Evolutionary conservation across 495 filamentous ascomycete species (phyloP).

Genomic region (Penicillium chermesinum): DNA sequence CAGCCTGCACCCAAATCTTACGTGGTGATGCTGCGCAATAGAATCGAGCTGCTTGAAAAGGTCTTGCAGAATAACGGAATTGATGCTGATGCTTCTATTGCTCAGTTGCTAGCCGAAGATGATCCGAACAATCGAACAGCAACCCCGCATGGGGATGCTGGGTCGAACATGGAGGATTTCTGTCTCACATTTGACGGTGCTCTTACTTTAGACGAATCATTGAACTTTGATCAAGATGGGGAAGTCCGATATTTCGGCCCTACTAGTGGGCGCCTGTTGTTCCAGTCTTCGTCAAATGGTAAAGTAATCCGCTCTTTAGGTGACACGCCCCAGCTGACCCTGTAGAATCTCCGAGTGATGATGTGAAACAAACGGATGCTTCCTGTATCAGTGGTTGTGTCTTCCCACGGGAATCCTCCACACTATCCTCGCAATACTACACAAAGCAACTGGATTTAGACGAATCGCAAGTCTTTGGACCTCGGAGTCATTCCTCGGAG

Average conservation of each 20-base stretch:
- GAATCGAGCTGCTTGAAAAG: conserved; percentile 23
- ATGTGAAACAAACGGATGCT: conserved; percentile 8
- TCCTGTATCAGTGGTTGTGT: conserved; percentile 1
- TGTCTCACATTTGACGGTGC: conserved; percentile 23
- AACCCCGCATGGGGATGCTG: not conserved
- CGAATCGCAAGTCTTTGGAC: not conserved
- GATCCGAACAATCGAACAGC: conserved; percentile 2
- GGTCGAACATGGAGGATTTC: conserved; percentile 18
- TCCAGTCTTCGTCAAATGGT: conserved; percentile 17
- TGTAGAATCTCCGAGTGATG: conserved; percentile 10
- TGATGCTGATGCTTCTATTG: conserved; percentile 20
- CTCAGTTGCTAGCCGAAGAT: conserved; percentile 13
- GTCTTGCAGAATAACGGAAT: conserved; percentile 19
- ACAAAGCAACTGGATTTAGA: not conserved
- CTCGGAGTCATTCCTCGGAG: not conserved
- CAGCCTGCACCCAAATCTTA: conserved; percentile 28
- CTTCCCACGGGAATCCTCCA: not conserved
- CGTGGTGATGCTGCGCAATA: conserved; percentile 23
- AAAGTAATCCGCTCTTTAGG: not conserved
- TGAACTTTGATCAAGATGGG: conserved; percentile 30
- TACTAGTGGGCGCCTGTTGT: conserved; percentile 23
- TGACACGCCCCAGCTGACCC: conserved; percentile 3
- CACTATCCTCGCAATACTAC: not conserved
- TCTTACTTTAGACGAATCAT: conserved; percentile 23
- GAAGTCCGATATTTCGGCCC: conserved; percentile 30